phyloP scores from a whole-genome alignment of 108 stramenopile genomes.

The Skeletonema marinoi region DNA sequence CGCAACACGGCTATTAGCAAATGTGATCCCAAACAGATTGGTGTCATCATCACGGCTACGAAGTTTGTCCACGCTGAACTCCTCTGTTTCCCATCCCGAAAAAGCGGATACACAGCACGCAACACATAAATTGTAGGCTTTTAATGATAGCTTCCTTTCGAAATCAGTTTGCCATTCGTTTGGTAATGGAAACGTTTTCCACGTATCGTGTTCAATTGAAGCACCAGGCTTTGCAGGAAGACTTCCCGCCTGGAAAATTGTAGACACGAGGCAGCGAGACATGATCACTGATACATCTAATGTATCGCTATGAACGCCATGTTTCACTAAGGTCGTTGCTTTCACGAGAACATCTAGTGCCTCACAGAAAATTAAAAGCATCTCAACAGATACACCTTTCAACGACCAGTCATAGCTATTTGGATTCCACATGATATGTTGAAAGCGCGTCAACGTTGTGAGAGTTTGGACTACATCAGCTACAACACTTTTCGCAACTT shows the following conservation, averaged over 20 bases:
- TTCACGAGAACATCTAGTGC: conserved; percentile 25
- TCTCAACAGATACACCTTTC: conserved; percentile 21
- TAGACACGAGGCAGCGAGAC: conserved; percentile 20
- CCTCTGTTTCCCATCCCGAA: conserved; percentile 81
- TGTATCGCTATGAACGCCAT: conserved; percentile 2
- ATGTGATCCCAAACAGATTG: conserved; percentile 68
- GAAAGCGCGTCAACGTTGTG: conserved; percentile 34
- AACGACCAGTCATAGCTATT: conserved; percentile 29
- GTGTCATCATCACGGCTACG: conserved; percentile 34
- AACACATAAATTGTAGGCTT: conserved; percentile 71
- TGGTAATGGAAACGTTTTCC: conserved; percentile 45
- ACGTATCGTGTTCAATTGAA: background rate
- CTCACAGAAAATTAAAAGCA: conserved; percentile 18
- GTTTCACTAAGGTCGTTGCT: conserved; percentile 1
- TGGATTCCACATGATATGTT: conserved; percentile 40
- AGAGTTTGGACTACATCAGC: conserved; percentile 18
- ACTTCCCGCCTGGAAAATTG: conserved; percentile 26
- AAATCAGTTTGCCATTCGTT: conserved; percentile 52
- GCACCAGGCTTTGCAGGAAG: background rate
- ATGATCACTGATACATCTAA: conserved; percentile 13
- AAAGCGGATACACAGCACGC: conserved; percentile 75
- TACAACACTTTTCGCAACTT: conserved; percentile 11
- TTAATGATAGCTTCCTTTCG: conserved; percentile 50
- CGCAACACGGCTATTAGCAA: conserved; percentile 50
- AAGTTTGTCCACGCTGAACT: conserved; percentile 65